A percentile compares a stretch with the other conserved stretches of the same genome.
phyloP scores from a whole-genome alignment of 106 monocot species.

The Ottelia alismoides region DNA sequence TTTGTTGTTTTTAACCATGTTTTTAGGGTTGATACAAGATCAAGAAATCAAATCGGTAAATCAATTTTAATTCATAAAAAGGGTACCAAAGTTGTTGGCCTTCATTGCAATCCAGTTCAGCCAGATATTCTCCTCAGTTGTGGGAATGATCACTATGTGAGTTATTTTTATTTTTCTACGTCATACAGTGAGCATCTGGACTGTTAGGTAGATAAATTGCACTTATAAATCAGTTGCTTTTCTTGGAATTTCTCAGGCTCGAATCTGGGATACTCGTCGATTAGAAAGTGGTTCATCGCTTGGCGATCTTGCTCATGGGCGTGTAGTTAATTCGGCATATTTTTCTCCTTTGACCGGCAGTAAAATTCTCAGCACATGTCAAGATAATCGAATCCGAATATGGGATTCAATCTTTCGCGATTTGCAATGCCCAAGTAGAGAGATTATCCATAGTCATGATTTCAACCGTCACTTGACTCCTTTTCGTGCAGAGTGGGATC shows the following conservation, averaged over 20 bases:
- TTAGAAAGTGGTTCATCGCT: conserved; percentile 44
- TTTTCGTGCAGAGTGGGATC: conserved; percentile 95
- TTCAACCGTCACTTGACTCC: conserved; percentile 89
- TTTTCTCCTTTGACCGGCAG: conserved; percentile 68
- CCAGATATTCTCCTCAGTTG: conserved; percentile 84
- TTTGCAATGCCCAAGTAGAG: conserved; percentile 62
- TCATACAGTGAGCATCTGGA: no score
- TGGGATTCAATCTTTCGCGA: conserved; percentile 91
- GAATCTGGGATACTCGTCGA: conserved; percentile 78
- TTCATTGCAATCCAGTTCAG: conserved; percentile 81
- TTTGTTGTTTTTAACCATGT: not conserved
- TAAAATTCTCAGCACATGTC: conserved; percentile 79
- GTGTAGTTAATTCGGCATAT: conserved; percentile 88
- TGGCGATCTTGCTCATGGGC: conserved; percentile 52
- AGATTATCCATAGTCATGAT: conserved; percentile 94
- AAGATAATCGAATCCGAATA: conserved; percentile 85
- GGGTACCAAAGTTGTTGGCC: conserved; percentile 78
- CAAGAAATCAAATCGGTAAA: conserved; percentile 28
- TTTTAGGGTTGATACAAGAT: conserved; percentile 55
- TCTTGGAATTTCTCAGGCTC: conserved; percentile 31
- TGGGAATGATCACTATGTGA: conserved; percentile 98
- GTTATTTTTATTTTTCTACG: no score
- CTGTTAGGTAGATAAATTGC: no score
- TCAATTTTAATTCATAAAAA: conserved; percentile 72
- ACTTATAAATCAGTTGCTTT: no score